Base-by-base conservation (phyloP, 768 basidiomycete genomes). In the Tricholoma sp. region DNA sequence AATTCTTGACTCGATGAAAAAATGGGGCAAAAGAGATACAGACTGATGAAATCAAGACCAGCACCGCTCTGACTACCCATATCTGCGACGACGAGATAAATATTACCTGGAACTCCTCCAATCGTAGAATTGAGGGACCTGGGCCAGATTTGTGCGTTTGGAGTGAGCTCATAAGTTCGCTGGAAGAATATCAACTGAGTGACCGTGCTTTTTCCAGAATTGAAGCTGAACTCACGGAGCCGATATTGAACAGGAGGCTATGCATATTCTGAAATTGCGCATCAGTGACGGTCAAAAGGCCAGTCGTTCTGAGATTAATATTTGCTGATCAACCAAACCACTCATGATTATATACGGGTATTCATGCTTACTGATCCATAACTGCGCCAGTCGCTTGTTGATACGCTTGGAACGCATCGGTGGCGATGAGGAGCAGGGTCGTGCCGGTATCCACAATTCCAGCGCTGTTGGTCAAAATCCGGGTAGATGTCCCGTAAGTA, bases 381-480 rank as follows among this genome's bases (percentile, higher is more conserved):
- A 72, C 70, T 12, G 69, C 83, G 27, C 82, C 79, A 9, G 81
- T 84, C 6, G 73, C 75, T 12, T 59, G 50, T 60, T 66, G 58
- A 69, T 85, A 85, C 27, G 61, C 64, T 12, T 61, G 64, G 68
- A 76, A 80, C 32, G 76, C 80, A 61, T 75, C 73, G 31, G 76
- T 71, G 14, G 81, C 76, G 39, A 83, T 59, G 51, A 81, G 72
- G 54, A 83, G 67, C 59, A 83, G 69, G 21, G 82, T 82, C 12
- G 80, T 83, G 12, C 81, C 82, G 18, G 83, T 84, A 64, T 84
- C 83, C 43, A 85, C 81, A 57, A 86, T 83, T 58, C 84, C 84
- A 43, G 82, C 78, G 43, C 76, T 78, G 53, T 55, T 67, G 5
- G 69, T 35, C 55, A 84, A 69, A 54, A 84, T 80, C 18, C 69